A percentile compares a stretch with the other conserved stretches of the same genome.
Conservation (phyloP, 371 early-diverging fungal species). For the Paraphysoderma sedebokerense region DNA sequence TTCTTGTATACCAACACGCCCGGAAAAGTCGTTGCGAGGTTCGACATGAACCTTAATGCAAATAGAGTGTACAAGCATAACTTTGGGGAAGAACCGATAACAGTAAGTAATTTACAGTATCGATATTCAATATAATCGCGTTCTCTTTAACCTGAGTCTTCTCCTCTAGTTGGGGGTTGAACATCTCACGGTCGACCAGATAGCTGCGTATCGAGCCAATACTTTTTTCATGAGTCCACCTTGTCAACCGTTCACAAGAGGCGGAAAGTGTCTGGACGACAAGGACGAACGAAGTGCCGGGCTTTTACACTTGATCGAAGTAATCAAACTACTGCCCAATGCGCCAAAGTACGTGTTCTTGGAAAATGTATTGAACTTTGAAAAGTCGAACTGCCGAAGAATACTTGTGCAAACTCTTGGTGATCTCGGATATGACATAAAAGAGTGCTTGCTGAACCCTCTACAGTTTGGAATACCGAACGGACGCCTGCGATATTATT, state of each 20-base stretch:
- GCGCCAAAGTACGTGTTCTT: constrained; percentile 20
- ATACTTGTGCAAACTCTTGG: background rate
- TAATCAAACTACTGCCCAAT: constrained; percentile 6
- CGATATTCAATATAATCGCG: too few relatives aligned
- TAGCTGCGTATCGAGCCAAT: background rate
- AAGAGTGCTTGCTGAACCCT: background rate
- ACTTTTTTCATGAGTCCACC: constrained; percentile 5
- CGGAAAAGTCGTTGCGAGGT: constrained; percentile 13
- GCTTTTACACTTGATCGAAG: constrained; percentile 16
- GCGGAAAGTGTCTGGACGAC: constrained; percentile 19
- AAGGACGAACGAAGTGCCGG: constrained; percentile 19
- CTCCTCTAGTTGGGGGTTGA: constrained; percentile 1
- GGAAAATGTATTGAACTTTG: constrained; percentile 37
- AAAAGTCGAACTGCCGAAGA: constrained; percentile 2
- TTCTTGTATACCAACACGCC: constrained; percentile 6
- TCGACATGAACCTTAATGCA: constrained; percentile 22
- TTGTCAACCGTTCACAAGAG: constrained; percentile 5
- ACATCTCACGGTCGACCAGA: background rate
- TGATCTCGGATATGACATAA: background rate
- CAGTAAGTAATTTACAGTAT: too few relatives aligned
- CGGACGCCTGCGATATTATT: constrained; percentile 1
- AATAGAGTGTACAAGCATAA: constrained; percentile 11
- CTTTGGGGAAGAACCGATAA: too few relatives aligned
- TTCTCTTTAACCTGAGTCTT: too few relatives aligned
- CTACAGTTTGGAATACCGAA: constrained; percentile 1